Conservation (phyloP, 2,329 filamentous ascomycete genomes). For the Epichloe typhina region DNA sequence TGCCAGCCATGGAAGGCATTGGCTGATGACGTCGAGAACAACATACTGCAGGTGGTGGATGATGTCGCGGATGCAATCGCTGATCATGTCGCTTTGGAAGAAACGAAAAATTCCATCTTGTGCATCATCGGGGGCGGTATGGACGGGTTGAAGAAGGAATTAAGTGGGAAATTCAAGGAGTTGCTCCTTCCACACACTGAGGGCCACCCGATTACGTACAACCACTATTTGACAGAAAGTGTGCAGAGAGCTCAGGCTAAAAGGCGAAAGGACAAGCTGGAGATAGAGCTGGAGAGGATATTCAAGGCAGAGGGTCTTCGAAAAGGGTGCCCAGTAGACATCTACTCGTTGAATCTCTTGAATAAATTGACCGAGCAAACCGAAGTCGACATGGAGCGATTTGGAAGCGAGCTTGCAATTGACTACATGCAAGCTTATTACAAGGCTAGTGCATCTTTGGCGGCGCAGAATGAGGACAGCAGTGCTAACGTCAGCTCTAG, state of each 20-base stretch:
- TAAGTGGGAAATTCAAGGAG: slow-evolving; percentile 14
- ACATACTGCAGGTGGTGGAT: slow-evolving; percentile 6
- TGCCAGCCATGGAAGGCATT: slow-evolving; percentile 38
- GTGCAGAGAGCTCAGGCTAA: slow-evolving; percentile 17
- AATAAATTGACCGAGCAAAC: neutral
- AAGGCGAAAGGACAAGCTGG: slow-evolving; percentile 3
- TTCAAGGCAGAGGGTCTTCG: no score
- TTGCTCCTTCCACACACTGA: slow-evolving; percentile 1
- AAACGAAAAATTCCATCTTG: slow-evolving; percentile 8
- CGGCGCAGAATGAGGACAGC: neutral
- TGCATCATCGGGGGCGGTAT: slow-evolving; percentile 10
- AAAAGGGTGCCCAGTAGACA: no score
- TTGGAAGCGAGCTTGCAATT: slow-evolving; percentile 9
- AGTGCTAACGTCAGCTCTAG: slow-evolving; percentile 3
- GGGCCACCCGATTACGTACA: slow-evolving; percentile 39
- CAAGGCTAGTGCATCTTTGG: slow-evolving; percentile 14
- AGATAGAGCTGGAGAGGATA: neutral
- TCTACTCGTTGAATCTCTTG: no score
- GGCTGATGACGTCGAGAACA: slow-evolving; percentile 14
- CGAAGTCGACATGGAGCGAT: slow-evolving; percentile 1
- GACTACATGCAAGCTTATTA: slow-evolving; percentile 29
- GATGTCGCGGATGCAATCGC: slow-evolving; percentile 5
- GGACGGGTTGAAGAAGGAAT: slow-evolving; percentile 9
- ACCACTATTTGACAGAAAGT: slow-evolving; percentile 29
- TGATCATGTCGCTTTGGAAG: slow-evolving; percentile 7